Conservation (phyloP, 129 eudicot species). For the Ambrosia artemisiifolia region DNA sequence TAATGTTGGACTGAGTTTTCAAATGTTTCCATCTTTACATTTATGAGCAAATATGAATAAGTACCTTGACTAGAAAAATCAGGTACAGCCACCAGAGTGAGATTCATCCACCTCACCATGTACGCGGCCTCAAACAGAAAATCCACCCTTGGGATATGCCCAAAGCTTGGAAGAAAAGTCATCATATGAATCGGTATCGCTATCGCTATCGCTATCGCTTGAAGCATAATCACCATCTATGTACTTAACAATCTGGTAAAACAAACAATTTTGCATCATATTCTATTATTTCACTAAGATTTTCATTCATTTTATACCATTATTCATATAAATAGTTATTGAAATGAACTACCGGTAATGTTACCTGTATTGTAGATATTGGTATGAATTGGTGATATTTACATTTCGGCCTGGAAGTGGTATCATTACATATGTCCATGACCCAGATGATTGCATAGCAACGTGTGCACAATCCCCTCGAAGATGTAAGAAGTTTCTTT, state of each 20-base stretch:
- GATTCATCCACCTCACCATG: conserved; percentile 9
- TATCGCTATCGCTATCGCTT: conserved; percentile 63
- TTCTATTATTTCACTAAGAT: background rate
- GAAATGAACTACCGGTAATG: background rate
- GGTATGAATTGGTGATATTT: conserved; percentile 46
- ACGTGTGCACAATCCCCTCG: conserved; percentile 62
- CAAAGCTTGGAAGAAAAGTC: conserved; percentile 44
- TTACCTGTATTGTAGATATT: conserved; percentile 52
- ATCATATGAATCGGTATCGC: conserved; percentile 50
- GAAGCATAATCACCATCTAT: conserved; percentile 37
- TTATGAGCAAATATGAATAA: background rate
- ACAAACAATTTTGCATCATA: background rate
- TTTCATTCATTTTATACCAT: background rate
- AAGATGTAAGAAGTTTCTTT: conserved; percentile 37
- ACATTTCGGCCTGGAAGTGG: conserved; percentile 19
- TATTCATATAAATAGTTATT: background rate
- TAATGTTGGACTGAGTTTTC: too few species aligned
- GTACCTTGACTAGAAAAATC: background rate
- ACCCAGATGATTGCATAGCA: conserved; percentile 66
- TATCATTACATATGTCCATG: conserved; percentile 29
- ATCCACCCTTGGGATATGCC: conserved; percentile 47
- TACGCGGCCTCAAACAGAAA: background rate
- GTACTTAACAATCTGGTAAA: conserved; percentile 57
- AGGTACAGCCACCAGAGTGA: conserved; percentile 6
- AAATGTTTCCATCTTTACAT: background rate